Evolutionary conservation across 2,329 filamentous ascomycete genomes (phyloP).

Genomic region (Scorias spongiosa): DNA sequence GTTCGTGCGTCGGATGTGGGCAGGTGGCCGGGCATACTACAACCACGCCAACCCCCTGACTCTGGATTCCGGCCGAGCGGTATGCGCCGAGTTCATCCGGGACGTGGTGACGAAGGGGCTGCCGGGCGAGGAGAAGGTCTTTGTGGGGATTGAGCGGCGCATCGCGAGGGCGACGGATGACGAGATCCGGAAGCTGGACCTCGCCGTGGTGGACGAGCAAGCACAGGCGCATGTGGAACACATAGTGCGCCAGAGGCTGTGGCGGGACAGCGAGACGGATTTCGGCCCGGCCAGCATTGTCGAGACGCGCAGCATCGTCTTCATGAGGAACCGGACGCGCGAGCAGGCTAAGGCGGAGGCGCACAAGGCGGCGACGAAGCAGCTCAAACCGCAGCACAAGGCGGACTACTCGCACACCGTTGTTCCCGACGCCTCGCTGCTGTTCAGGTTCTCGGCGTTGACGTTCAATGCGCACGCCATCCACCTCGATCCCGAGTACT

Average conservation of each 20-base stretch:
- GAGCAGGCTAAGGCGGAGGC: constrained; percentile 21
- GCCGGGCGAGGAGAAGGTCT: constrained; percentile 39
- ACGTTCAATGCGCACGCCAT: constrained; percentile 88
- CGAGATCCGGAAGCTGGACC: constrained; percentile 19
- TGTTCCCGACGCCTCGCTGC: constrained; percentile 50
- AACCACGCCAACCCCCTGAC: constrained; percentile 17
- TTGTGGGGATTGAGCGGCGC: constrained; percentile 43
- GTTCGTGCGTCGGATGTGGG: constrained; percentile 75
- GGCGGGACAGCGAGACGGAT: constrained; percentile 27
- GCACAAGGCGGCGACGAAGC: constrained; percentile 13
- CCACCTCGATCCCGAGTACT: constrained; percentile 64
- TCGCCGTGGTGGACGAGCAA: constrained; percentile 23
- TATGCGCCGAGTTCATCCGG: constrained; percentile 34
- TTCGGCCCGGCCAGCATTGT: constrained; percentile 32
- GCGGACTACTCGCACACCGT: constrained; percentile 45
- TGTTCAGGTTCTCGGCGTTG: constrained; percentile 83
- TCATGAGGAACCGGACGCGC: constrained; percentile 38
- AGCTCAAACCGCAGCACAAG: constrained; percentile 29
- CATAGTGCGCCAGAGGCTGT: constrained; percentile 26
- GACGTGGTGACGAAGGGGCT: constrained; percentile 35
- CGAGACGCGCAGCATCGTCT: constrained; percentile 48
- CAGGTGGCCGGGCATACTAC: constrained; percentile 57
- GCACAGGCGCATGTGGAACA: constrained; percentile 17
- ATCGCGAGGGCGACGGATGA: constrained; percentile 21
- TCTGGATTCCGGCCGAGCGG: constrained; percentile 22